Percentiles rank a stretch among this genome's conserved stretches.
Evolutionary conservation across 768 basidiomycete species (phyloP).

Genomic region (Crepidotus variabilis): DNA sequence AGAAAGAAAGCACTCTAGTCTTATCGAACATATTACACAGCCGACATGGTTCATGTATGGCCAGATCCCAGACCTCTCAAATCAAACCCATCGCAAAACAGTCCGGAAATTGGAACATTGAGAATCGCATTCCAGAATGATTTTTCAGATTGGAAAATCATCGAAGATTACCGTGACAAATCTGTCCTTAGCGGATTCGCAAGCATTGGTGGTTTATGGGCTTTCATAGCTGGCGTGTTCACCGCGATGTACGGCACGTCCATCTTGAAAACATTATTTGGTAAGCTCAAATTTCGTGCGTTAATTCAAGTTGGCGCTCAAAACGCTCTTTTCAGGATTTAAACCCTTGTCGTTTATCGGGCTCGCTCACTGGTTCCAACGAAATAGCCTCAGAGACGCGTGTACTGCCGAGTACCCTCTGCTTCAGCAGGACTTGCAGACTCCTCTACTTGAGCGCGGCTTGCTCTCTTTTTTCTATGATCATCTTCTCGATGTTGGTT

Average conservation of each 20-base stretch:
- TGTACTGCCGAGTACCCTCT: neutral
- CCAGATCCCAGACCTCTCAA: neutral
- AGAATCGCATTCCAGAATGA: constrained; percentile 8
- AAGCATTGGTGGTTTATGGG: neutral
- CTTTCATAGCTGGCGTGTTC: constrained; percentile 1
- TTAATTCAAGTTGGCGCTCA: neutral
- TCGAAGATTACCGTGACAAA: neutral
- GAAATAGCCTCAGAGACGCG: neutral
- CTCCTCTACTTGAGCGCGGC: neutral
- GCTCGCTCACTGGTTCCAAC: neutral
- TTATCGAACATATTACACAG: neutral
- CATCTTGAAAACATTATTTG: constrained; percentile 1
- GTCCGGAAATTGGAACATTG: constrained; percentile 8
- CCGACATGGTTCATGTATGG: neutral
- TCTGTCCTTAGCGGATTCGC: neutral
- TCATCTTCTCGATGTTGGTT: no score
- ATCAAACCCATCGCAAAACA: neutral
- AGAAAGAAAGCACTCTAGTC: no score
- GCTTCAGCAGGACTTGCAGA: neutral
- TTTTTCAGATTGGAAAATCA: constrained; percentile 7
- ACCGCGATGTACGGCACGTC: neutral
- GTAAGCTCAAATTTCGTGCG: neutral
- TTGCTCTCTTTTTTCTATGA: neutral
- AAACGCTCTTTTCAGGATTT: neutral
- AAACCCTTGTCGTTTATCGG: constrained; percentile 1